Evolutionary conservation across 176 grass and related monocot species (phyloP).

Genomic region (Lolium rigidum): DNA sequence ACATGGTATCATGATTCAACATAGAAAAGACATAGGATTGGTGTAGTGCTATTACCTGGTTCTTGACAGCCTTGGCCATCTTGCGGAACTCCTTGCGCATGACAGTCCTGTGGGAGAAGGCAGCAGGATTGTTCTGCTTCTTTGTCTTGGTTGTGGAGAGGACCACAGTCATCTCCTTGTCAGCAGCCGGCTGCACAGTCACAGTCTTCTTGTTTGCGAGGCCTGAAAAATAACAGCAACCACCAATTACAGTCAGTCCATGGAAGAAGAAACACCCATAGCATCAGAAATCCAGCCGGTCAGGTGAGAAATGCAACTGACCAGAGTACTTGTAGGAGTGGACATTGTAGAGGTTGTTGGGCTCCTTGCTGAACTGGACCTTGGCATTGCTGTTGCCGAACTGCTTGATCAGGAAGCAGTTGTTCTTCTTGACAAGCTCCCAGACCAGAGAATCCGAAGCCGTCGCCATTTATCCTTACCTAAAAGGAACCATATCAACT

Average conservation of each 20-base stretch:
- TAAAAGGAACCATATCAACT: not conserved
- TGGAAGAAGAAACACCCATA: not conserved
- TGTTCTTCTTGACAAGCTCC: constrained; percentile 80
- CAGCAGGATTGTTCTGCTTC: constrained; percentile 72
- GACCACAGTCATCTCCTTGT: constrained; percentile 60
- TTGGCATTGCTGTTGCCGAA: constrained; percentile 72
- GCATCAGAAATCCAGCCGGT: not conserved
- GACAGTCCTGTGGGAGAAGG: constrained; percentile 55
- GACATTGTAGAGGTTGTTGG: constrained; percentile 78
- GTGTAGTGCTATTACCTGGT: constrained; percentile 60
- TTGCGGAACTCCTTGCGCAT: constrained; percentile 85
- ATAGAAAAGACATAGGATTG: not conserved
- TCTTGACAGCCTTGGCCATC: constrained; percentile 84
- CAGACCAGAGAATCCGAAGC: constrained; percentile 66
- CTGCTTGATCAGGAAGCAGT: constrained; percentile 68
- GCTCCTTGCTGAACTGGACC: constrained; percentile 76
- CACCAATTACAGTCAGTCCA: not conserved
- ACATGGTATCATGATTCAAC: not conserved
- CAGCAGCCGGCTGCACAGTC: constrained; percentile 47
- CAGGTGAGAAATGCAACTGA: not conserved
- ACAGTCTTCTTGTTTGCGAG: constrained; percentile 83
- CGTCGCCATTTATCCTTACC: constrained; percentile 46
- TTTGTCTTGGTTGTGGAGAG: constrained; percentile 75
- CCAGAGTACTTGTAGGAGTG: constrained; percentile 74
- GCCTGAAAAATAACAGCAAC: constrained; percentile 39